Evolutionary conservation across 345 rosid species (phyloP).

Genomic region (Stellera chamaejasme): DNA sequence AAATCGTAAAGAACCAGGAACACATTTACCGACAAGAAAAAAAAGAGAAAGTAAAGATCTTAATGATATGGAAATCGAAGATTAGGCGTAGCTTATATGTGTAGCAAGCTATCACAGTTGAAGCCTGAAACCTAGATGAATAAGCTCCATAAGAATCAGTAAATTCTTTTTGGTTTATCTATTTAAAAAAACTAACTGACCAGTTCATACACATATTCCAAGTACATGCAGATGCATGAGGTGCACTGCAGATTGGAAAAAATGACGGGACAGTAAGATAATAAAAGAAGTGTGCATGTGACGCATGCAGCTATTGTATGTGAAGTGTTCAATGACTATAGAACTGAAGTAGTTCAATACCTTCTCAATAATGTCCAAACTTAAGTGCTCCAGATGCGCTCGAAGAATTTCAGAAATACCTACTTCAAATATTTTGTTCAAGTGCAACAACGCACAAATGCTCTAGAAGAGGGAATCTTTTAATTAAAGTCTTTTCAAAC

Average conservation of each 20-base stretch:
- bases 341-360: constrained; percentile 24
- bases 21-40: too few relatives aligned
- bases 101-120: too few relatives aligned
- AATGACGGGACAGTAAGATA: constrained; percentile 1
- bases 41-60: too few relatives aligned
- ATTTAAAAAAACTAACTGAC: constrained; percentile 30
- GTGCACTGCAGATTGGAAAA: constrained; percentile 45
- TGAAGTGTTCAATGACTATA: too few relatives aligned
- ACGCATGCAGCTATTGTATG: too few relatives aligned
- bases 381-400: constrained; percentile 54
- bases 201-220: constrained; percentile 83
- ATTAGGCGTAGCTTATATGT: too few relatives aligned
- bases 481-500: too few relatives aligned
- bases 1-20: too few relatives aligned
- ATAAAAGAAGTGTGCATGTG: not conserved
- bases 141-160: too few relatives aligned
- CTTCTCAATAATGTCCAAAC: constrained; percentile 64
- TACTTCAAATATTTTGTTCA: constrained; percentile 79
- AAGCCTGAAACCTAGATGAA: too few relatives aligned
- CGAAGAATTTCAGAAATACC: constrained; percentile 65
- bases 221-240: constrained; percentile 64
- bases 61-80: too few relatives aligned
- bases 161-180: too few relatives aligned
- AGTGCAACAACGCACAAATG: constrained; percentile 69
- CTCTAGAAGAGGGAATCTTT: constrained; percentile 35